Conservation (phyloP, 83 land plant genomes). For the Thuja plicata region DNA sequence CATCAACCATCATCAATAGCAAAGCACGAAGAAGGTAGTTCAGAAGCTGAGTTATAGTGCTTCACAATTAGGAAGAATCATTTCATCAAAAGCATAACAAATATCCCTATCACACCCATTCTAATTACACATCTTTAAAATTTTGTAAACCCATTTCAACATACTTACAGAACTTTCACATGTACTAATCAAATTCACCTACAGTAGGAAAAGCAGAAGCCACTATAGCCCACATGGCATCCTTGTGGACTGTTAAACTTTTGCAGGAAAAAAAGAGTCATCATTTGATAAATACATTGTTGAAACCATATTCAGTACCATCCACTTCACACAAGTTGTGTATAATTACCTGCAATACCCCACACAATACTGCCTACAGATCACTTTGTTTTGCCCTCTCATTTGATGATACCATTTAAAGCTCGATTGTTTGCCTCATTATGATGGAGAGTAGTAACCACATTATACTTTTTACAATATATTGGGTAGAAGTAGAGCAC, state of each 20-base stretch:
- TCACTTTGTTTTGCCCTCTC: constrained; percentile 64
- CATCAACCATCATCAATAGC: constrained; percentile 47
- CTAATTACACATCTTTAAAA: constrained; percentile 61
- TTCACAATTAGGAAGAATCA: constrained; percentile 50
- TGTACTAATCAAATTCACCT: constrained; percentile 52
- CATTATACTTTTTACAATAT: constrained; percentile 26
- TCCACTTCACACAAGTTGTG: constrained; percentile 41
- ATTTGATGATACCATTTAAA: constrained; percentile 37
- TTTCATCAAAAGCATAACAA: constrained; percentile 54
- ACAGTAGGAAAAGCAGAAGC: constrained; percentile 63
- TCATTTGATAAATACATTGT: constrained; percentile 46
- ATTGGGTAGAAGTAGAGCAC: constrained; percentile 34
- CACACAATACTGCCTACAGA: constrained; percentile 50
- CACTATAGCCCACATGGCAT: constrained; percentile 72
- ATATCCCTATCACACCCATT: constrained; percentile 69
- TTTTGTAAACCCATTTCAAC: constrained; percentile 67
- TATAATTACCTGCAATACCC: constrained; percentile 56
- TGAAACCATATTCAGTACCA: constrained; percentile 27
- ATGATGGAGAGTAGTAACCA: constrained; percentile 43
- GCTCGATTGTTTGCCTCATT: constrained; percentile 37
- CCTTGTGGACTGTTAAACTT: constrained; percentile 56
- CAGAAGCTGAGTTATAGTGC: constrained; percentile 54
- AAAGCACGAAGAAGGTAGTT: constrained; percentile 65
- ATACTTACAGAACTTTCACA: constrained; percentile 58
- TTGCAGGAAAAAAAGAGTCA: constrained; percentile 44